Conservation (phyloP, 2,329 filamentous ascomycete species). For the Pyrenophora seminiperda region DNA sequence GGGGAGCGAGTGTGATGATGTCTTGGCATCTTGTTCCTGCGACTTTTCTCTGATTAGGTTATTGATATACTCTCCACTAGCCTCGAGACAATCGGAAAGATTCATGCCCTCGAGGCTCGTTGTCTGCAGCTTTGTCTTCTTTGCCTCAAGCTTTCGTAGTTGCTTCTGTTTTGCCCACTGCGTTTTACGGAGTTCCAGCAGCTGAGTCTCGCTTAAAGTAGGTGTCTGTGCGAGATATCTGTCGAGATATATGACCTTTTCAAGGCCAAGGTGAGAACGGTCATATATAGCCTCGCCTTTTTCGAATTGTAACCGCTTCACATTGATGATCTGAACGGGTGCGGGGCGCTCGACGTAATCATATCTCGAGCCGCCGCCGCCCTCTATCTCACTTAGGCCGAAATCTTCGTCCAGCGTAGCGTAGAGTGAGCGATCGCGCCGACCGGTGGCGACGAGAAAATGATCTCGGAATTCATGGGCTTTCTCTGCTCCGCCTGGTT, state of each 20-base stretch:
- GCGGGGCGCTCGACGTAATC: conserved; percentile 65
- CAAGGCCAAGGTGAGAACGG: conserved; percentile 72
- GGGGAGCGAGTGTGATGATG: conserved; percentile 13
- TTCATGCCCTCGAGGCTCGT: conserved; percentile 39
- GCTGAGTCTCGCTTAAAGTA: conserved; percentile 42
- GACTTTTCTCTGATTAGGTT: conserved; percentile 19
- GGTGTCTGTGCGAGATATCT: conserved; percentile 65
- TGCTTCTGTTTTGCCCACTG: conserved; percentile 76
- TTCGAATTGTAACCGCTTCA: conserved; percentile 80
- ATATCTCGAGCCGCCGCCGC: conserved; percentile 33
- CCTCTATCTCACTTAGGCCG: conserved; percentile 72
- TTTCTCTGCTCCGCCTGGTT: conserved; percentile 51
- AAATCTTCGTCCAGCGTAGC: conserved; percentile 85
- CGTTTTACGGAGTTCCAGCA: conserved; percentile 68
- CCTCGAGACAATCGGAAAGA: conserved; percentile 39
- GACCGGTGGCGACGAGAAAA: conserved; percentile 64
- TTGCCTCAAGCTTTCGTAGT: conserved; percentile 61
- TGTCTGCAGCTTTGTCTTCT: conserved; percentile 50
- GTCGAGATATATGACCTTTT: conserved; percentile 82
- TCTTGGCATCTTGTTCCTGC: conserved; percentile 6
- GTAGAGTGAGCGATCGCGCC: conserved; percentile 71
- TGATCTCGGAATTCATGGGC: conserved; percentile 66
- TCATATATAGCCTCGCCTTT: conserved; percentile 53
- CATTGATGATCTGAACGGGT: conserved; percentile 84
- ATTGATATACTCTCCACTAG: conserved; percentile 34